Evolutionary conservation across 2,329 filamentous ascomycete species (phyloP).

Genomic region (Thelonectria olida): DNA sequence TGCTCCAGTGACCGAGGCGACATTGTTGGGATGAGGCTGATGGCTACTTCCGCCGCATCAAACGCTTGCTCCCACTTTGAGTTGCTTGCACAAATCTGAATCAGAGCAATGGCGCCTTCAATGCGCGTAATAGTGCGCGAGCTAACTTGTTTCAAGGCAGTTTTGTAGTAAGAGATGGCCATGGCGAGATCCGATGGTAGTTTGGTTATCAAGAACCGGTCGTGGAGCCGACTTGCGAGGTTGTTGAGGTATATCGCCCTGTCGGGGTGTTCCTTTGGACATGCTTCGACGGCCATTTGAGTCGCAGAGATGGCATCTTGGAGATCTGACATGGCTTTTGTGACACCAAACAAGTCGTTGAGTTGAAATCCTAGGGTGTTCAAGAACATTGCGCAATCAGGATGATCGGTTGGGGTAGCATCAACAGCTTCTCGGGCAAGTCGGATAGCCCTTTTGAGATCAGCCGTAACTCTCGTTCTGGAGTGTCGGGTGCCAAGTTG

Average conservation of each 20-base stretch:
- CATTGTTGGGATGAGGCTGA: background rate
- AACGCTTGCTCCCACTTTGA: background rate
- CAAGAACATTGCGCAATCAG: background rate
- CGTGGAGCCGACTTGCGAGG: background rate
- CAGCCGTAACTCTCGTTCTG: background rate
- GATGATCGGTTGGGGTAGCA: background rate
- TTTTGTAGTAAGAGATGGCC: background rate
- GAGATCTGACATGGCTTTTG: background rate
- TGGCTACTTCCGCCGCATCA: background rate
- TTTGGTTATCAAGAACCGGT: no score
- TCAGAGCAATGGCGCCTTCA: no score
- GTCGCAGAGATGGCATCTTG: background rate
- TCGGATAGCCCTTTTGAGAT: background rate
- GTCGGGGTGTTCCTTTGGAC: background rate
- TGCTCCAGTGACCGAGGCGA: background rate
- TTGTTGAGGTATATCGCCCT: background rate
- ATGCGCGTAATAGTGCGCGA: background rate
- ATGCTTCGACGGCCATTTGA: background rate
- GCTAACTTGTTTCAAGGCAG: background rate
- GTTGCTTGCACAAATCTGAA: no score
- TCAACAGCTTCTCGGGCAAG: background rate
- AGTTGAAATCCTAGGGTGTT: conserved; percentile 5
- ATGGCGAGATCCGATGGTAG: no score
- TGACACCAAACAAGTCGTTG: background rate
- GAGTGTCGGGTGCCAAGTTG: background rate